Conservation (phyloP, 192 early-diverging fungal species). For the Jimgerdemannia flammicorona region DNA sequence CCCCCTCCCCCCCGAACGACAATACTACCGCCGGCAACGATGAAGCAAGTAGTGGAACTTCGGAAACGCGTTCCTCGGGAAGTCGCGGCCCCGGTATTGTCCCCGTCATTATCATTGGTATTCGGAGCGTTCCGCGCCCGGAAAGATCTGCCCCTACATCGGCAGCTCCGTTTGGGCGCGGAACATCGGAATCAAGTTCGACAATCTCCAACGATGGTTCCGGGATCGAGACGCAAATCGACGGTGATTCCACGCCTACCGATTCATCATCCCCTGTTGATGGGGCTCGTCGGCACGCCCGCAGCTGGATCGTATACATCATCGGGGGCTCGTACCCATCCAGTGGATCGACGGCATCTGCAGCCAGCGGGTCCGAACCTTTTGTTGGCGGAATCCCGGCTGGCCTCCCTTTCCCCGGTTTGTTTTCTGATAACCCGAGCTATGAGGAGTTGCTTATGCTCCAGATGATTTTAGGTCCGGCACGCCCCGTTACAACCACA, state of each 20-base stretch:
- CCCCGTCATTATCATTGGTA: constrained; percentile 2
- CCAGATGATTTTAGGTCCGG: constrained; percentile 25
- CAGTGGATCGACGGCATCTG: not conserved
- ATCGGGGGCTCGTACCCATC: constrained; percentile 11
- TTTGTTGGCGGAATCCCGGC: not conserved
- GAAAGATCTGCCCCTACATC: not conserved
- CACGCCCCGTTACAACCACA: constrained; percentile 36
- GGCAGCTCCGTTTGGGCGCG: not conserved
- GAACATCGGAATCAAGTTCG: not conserved
- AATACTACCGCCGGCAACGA: not conserved
- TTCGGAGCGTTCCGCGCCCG: not conserved
- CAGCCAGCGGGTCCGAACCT: not conserved
- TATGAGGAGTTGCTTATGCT: constrained; percentile 30
- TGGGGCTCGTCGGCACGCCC: not conserved
- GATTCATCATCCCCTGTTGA: not conserved
- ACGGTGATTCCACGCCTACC: not conserved
- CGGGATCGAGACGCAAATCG: not conserved
- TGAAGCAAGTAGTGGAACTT: not conserved
- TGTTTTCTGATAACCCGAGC: constrained; percentile 19
- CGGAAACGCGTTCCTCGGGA: not conserved
- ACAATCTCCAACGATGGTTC: not conserved
- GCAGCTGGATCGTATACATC: constrained; percentile 26
- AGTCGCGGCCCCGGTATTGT: not conserved
- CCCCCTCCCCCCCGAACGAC: not conserved
- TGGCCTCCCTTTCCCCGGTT: not conserved